These are phyloP conservation scores for Prunella vulgaris DNA, from an alignment of 257 asterid species.

Conservation along the genomic window DNA sequence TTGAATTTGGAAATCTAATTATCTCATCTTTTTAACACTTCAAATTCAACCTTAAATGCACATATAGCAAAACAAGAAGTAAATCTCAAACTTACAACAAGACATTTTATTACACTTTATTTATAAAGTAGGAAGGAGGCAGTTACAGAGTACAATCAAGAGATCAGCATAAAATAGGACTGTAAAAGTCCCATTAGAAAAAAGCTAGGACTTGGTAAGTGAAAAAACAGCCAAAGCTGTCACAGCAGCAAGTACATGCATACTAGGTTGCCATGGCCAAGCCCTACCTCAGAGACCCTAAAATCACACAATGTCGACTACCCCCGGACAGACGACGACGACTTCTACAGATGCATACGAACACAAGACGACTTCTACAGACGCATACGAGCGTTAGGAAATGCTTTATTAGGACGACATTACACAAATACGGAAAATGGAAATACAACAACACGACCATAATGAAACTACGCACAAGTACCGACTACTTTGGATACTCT, in stretches of 20 bases:
- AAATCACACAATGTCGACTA: conserved; percentile 3
- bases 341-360: not conserved
- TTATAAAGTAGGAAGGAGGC: conserved; percentile 22
- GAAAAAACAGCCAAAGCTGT: conserved; percentile 33
- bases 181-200: conserved; percentile 28
- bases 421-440: not conserved
- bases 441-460: not conserved
- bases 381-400: not conserved
- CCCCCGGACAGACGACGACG: not conserved
- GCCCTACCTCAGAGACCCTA: conserved; percentile 33
- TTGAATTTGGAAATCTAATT: not conserved
- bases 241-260: conserved; percentile 37
- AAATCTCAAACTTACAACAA: not conserved
- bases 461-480: not conserved
- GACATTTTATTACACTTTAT: no score
- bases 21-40: no score
- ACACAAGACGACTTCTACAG: not conserved
- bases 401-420: conserved; percentile 21
- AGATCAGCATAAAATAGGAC: conserved; percentile 37
- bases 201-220: conserved; percentile 37
- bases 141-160: conserved; percentile 31
- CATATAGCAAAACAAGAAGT: not conserved
- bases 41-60: not conserved
- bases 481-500: not conserved
- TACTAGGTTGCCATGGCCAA: conserved; percentile 42